Evolutionary conservation across 257 asterid species (phyloP).

Genomic region (Perilla frutescens): DNA sequence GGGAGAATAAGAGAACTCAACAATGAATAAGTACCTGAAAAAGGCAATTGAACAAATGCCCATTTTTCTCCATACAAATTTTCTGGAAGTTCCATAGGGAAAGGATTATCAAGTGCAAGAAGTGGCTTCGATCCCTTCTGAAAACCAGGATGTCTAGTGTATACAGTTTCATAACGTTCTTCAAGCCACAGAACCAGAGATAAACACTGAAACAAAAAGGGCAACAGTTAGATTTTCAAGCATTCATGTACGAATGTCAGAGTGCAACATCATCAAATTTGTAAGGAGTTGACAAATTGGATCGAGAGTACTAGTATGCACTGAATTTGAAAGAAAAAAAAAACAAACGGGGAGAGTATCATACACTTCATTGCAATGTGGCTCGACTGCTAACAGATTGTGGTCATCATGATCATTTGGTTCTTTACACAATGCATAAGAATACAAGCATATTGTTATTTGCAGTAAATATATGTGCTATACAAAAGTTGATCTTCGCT

Average conservation of each 20-base stretch:
- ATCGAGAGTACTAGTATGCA: neutral
- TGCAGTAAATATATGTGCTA: neutral
- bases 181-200: conserved; percentile 93
- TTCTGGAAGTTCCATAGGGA: conserved; percentile 93
- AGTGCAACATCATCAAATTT: neutral
- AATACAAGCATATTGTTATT: neutral
- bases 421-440: neutral
- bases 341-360: neutral
- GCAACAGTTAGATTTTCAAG: neutral
- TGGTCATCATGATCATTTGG: neutral
- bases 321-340: neutral
- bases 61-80: conserved; percentile 88
- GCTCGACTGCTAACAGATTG: neutral
- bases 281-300: neutral
- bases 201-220: conserved; percentile 64
- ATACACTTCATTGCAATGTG: neutral
- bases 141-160: conserved; percentile 85
- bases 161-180: conserved; percentile 88
- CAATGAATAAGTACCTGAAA: conserved; percentile 54
- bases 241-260: neutral
- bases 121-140: conserved; percentile 82
- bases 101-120: conserved; percentile 81
- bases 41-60: conserved; percentile 94
- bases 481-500: too few relatives aligned
- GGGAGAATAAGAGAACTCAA: neutral